Evolutionary conservation across 495 filamentous ascomycete species (phyloP).

Genomic region (Hyaloscypha finlandica): DNA sequence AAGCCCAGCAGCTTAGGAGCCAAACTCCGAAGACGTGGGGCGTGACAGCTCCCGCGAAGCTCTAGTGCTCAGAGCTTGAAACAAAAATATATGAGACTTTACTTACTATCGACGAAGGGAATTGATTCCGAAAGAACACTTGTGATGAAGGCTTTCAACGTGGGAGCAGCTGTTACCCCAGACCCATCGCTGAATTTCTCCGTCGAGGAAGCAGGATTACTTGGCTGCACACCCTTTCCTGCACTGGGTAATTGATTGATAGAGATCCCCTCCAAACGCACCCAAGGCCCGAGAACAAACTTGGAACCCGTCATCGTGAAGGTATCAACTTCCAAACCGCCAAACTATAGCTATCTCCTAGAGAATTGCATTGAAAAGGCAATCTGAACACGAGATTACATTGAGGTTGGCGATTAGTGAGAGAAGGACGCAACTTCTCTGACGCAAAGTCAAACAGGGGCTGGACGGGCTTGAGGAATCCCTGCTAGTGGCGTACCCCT

Average conservation of each 20-base stretch:
- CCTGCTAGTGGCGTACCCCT: slow-evolving; percentile 1
- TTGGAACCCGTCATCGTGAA: neutral
- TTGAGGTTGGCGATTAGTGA: neutral
- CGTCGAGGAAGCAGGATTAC: slow-evolving; percentile 5
- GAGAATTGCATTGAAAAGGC: slow-evolving; percentile 5
- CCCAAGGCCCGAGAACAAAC: slow-evolving; percentile 20
- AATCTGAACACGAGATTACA: neutral
- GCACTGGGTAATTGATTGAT: slow-evolving; percentile 41
- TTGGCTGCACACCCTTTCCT: slow-evolving; percentile 22
- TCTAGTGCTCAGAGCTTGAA: no score
- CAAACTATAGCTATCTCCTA: neutral
- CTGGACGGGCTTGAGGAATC: neutral
- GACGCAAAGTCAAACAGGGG: slow-evolving; percentile 23
- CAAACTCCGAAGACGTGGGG: no score
- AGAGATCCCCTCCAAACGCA: slow-evolving; percentile 39
- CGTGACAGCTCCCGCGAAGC: no score
- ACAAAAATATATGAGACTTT: no score
- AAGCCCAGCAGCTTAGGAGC: no score
- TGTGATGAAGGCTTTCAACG: slow-evolving; percentile 40
- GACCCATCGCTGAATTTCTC: slow-evolving; percentile 20
- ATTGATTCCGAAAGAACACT: slow-evolving; percentile 56
- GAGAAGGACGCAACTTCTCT: slow-evolving; percentile 13
- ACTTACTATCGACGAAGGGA: slow-evolving; percentile 49
- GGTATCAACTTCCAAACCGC: neutral
- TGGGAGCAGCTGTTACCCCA: slow-evolving; percentile 22